A percentile compares a stretch with the other conserved stretches of the same genome.
These are phyloP conservation scores for Cymbidium sinense DNA, from an alignment of 106 monocot species.

Conservation along the genomic window DNA sequence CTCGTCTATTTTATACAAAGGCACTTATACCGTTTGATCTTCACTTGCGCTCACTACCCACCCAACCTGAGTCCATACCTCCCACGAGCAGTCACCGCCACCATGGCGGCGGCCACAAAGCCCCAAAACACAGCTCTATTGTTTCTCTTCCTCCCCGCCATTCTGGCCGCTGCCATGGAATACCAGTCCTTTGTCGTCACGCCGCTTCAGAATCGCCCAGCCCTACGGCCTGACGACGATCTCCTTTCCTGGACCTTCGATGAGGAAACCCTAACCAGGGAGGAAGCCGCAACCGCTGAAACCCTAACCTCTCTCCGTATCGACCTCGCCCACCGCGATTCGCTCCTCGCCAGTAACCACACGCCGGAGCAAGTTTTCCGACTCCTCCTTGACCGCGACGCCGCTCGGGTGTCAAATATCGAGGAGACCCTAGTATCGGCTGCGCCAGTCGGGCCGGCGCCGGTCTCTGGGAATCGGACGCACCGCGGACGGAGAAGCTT, in stretches of 20 bases:
- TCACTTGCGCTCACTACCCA: not conserved
- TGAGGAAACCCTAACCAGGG: not conserved
- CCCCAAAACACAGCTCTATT: not conserved
- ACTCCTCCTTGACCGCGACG: conserved; percentile 32
- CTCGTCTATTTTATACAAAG: too few species aligned
- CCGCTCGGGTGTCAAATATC: conserved; percentile 18
- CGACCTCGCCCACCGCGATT: conserved; percentile 39
- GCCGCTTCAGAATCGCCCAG: conserved; percentile 8
- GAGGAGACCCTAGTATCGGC: not conserved
- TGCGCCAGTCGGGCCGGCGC: not conserved
- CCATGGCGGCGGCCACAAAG: not conserved
- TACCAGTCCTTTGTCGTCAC: conserved; percentile 8
- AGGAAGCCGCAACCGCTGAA: not conserved
- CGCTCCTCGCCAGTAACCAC: conserved; percentile 15
- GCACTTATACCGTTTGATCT: too few species aligned
- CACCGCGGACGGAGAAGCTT: conserved; percentile 13
- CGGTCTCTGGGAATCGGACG: conserved; percentile 12
- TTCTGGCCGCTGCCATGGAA: not conserved
- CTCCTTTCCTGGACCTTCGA: conserved; percentile 9
- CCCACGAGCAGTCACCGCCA: not conserved
- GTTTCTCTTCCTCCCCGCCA: conserved; percentile 18
- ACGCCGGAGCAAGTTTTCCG: conserved; percentile 19
- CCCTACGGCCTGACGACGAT: conserved; percentile 1
- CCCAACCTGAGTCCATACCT: not conserved
- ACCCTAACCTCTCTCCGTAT: conserved; percentile 21